Evolutionary conservation across 257 asterid species (phyloP).

Genomic region (Hygrophila difformis): DNA sequence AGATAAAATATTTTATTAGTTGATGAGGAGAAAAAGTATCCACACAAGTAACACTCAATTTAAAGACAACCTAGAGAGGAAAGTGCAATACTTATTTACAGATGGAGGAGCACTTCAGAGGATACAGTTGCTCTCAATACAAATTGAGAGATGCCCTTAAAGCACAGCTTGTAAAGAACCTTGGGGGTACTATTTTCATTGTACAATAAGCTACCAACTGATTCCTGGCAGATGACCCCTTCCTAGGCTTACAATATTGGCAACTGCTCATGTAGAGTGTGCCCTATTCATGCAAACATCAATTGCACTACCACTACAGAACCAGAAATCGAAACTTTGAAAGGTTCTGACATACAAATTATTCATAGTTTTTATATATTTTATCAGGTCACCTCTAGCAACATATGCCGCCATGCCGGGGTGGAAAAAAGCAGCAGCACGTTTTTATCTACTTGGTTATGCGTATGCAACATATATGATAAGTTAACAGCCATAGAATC

Average conservation of each 20-base stretch:
- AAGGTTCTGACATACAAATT: background rate
- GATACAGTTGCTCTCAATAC: too few species aligned
- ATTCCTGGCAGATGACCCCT: background rate
- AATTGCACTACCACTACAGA: background rate
- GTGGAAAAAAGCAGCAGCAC: too few species aligned
- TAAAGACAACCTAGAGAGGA: too few species aligned
- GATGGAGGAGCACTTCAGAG: too few species aligned
- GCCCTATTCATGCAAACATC: background rate
- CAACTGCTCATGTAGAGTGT: background rate
- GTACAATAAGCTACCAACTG: background rate
- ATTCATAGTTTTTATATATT: background rate
- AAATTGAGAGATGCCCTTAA: background rate
- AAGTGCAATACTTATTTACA: too few species aligned
- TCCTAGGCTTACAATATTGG: background rate
- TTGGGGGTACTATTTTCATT: background rate
- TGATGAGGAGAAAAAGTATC: too few species aligned
- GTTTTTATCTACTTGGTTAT: slow-evolving; percentile 3
- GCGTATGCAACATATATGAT: background rate
- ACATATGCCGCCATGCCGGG: too few species aligned
- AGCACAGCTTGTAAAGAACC: background rate
- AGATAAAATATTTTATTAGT: too few species aligned
- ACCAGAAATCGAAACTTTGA: background rate
- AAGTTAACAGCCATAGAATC: background rate
- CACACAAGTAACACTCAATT: too few species aligned
- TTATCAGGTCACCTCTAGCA: slow-evolving; percentile 3